Evolutionary conservation across 345 rosid genomes (phyloP), one percentile per base, ranked within the genome.

Genomic region (Physaria fendleri): DNA sequence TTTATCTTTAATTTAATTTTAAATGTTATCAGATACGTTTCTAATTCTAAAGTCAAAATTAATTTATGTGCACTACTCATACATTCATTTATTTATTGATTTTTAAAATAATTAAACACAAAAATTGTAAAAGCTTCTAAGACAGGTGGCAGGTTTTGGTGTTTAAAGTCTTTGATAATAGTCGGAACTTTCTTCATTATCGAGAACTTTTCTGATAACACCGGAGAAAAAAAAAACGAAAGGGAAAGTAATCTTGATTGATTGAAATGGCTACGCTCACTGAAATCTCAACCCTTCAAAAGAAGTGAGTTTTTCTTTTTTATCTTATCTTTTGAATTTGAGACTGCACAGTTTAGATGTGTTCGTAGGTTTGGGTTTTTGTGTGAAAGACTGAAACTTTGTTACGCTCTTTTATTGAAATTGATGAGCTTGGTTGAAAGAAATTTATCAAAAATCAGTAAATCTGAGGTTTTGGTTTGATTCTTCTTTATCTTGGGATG

Each of bases 261-360:
- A 33, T 70, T 48, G 15, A 62, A 62, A 69, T 62, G 64, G 68
- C 59, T 47, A 40, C 44, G 46, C 21, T 56, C 27, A 63, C 65
- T 48, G 65, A 48, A 21, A 63, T 70, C 21, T 54, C 55, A 4
- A 41, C 47, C 41, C 64, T 70, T 2, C 54, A 63, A 13, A 41
- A 63, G 48, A 70, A 63, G 74, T 70, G 27, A 63, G 65, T 56
- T 28, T 48, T 10, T 33, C 4, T 7, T 43, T 7, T 5, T 3
- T 2, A 4, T 62, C 2, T 38, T 1, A 14, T 52, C n/a, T 54
- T 16, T 46, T 32, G 6, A 10, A 45, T 25, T 69, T 46, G 6
- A 32, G 58, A 39, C 63, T 37, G 1, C 9, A 37, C 15, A 35
- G 13, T 17, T 55, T 12, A 62, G 59, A 55, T 55, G 46, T 53